These are phyloP conservation scores for Alloascoidea hylecoeti DNA, from an alignment of 805 yeast genomes.

Conservation along the genomic window DNA sequence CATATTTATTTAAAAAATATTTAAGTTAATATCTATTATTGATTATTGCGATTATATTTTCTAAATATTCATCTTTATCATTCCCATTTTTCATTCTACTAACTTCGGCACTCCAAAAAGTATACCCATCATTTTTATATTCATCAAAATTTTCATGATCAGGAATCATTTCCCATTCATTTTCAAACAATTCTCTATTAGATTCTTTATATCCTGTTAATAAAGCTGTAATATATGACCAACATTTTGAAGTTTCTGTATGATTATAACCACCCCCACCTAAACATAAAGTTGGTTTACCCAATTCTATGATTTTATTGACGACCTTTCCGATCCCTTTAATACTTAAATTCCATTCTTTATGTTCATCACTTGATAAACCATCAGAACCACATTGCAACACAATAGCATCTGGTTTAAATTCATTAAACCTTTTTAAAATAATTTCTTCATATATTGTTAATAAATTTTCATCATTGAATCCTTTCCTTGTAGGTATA, in stretches of 20 bases:
- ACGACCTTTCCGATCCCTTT: slow-evolving; percentile 29
- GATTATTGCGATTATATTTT: not conserved
- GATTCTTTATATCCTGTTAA: not conserved
- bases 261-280: slow-evolving; percentile 77
- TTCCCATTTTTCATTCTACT: slow-evolving; percentile 2
- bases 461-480: slow-evolving; percentile 28
- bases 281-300: slow-evolving; percentile 29
- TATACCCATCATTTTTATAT: slow-evolving; percentile 28
- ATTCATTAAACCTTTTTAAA: slow-evolving; percentile 22
- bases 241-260: slow-evolving; percentile 44
- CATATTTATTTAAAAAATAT: too few relatives aligned
- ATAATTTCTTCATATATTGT: slow-evolving; percentile 26
- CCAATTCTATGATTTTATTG: slow-evolving; percentile 13
- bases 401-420: slow-evolving; percentile 38
- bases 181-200: slow-evolving; percentile 8
- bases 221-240: slow-evolving; percentile 26
- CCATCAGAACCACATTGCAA: slow-evolving; percentile 72
- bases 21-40: not conserved
- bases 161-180: slow-evolving; percentile 32
- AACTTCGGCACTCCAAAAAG: slow-evolving; percentile 27
- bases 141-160: slow-evolving; percentile 30
- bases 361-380: slow-evolving; percentile 42
- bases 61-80: not conserved
- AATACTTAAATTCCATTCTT: slow-evolving; percentile 58
- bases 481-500: slow-evolving; percentile 43